These are phyloP conservation scores for Hydnomerulius pinastri DNA, from an alignment of 768 basidiomycete species.

Conservation along the genomic window DNA sequence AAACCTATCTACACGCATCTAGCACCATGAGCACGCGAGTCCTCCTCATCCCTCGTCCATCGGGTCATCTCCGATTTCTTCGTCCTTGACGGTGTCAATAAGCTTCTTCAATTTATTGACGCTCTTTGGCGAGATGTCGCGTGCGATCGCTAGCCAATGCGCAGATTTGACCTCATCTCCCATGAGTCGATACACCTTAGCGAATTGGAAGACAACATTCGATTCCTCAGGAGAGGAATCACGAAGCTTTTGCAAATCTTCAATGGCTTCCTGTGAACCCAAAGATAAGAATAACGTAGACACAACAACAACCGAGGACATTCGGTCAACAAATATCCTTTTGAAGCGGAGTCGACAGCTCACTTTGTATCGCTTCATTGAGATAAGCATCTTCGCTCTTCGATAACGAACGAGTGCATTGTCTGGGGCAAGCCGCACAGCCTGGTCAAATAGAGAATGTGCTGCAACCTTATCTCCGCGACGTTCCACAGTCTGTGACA, in stretches of 20 bases:
- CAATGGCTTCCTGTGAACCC: constrained; percentile 65
- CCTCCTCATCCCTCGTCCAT: constrained; percentile 74
- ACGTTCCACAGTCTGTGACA: constrained; percentile 81
- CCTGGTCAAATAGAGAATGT: constrained; percentile 77
- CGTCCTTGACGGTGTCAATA: constrained; percentile 69
- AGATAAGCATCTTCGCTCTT: constrained; percentile 87
- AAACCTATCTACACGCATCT: too few relatives aligned
- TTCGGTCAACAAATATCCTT: constrained; percentile 30
- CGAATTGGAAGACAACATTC: constrained; percentile 95
- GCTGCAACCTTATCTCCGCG: constrained; percentile 77
- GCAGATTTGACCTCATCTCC: constrained; percentile 81
- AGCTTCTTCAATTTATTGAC: constrained; percentile 80
- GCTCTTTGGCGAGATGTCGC: constrained; percentile 93
- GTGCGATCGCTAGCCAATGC: constrained; percentile 83
- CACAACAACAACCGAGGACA: constrained; percentile 12
- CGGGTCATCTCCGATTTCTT: constrained; percentile 52
- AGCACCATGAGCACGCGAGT: too few relatives aligned
- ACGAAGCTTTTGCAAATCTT: constrained; percentile 78
- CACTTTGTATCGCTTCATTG: constrained; percentile 81
- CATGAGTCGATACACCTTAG: constrained; percentile 82
- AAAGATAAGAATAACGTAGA: constrained; percentile 25
- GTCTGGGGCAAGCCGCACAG: constrained; percentile 76
- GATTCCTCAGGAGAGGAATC: constrained; percentile 91
- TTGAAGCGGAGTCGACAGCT: constrained; percentile 33
- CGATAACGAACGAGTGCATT: constrained; percentile 95